Percentiles rank a stretch among this genome's conserved stretches.
Evolutionary conservation across 2,329 filamentous ascomycete species (phyloP).

Genomic region (Hymenoscyphus fructigenus): DNA sequence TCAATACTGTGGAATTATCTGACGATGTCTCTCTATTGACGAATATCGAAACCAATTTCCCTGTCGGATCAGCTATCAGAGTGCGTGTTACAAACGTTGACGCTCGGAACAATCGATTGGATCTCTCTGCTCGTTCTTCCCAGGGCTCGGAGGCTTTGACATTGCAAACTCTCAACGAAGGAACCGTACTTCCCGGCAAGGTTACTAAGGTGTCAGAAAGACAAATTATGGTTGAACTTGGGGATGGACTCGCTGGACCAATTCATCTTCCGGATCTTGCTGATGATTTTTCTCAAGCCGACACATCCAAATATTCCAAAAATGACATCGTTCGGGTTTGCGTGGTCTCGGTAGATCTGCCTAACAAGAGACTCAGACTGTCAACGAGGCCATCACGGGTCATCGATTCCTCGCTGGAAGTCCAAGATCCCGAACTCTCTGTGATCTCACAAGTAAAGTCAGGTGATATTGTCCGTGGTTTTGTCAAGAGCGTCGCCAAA

Average conservation of each 20-base stretch:
- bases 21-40: constrained; percentile 80
- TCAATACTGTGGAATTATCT: constrained; percentile 79
- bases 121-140: constrained; percentile 76
- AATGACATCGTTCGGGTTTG: constrained; percentile 88
- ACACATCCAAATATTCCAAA: constrained; percentile 72
- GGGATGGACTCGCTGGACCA: constrained; percentile 74
- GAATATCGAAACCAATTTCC: constrained; percentile 77
- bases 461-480: constrained; percentile 83
- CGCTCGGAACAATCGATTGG: constrained; percentile 69
- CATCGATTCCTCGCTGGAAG: constrained; percentile 76
- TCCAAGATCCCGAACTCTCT: constrained; percentile 79
- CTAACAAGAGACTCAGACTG: constrained; percentile 80
- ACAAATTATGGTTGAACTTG: constrained; percentile 81
- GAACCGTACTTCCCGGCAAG: constrained; percentile 78
- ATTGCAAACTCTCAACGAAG: constrained; percentile 70
- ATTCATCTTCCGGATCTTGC: constrained; percentile 80
- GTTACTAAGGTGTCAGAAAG: constrained; percentile 85
- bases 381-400: constrained; percentile 86
- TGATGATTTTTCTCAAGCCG: constrained; percentile 82
- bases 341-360: constrained; percentile 73
- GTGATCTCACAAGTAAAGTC: constrained; percentile 68
- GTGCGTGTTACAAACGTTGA: constrained; percentile 78
- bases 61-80: constrained; percentile 82
- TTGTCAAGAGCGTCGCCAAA: constrained; percentile 85
- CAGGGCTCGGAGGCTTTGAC: constrained; percentile 56